Percentiles rank a stretch among this genome's conserved stretches.
phyloP scores from a whole-genome alignment of 371 early-diverging fungal genomes.

The Mucor saturninus region DNA sequence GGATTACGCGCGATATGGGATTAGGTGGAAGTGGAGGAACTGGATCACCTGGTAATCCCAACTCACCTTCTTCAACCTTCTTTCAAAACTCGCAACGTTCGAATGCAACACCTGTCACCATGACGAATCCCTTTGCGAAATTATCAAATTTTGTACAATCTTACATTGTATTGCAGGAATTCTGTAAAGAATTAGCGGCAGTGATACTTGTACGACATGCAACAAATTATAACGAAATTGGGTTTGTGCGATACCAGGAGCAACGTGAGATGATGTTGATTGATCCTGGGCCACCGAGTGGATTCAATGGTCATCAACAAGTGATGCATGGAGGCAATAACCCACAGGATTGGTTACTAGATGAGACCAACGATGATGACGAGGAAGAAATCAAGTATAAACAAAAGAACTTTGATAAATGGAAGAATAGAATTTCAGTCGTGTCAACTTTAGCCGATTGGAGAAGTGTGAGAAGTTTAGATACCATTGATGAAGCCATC shows the following conservation, averaged over 20 bases:
- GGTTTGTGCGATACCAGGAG: constrained; percentile 40
- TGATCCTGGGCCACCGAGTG: constrained; percentile 18
- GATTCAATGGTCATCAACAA: not conserved
- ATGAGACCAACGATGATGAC: constrained; percentile 27
- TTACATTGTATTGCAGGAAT: constrained; percentile 68
- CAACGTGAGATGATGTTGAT: constrained; percentile 35
- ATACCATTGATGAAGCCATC: constrained; percentile 53
- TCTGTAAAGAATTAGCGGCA: constrained; percentile 70
- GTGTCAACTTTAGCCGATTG: constrained; percentile 50
- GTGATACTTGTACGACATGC: constrained; percentile 64
- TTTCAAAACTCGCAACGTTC: constrained; percentile 51
- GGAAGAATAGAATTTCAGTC: constrained; percentile 53
- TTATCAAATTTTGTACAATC: constrained; percentile 65
- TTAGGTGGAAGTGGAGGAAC: constrained; percentile 21
- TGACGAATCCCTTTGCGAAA: constrained; percentile 60
- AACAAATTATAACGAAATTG: constrained; percentile 43
- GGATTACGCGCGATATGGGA: constrained; percentile 30
- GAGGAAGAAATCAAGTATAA: constrained; percentile 37
- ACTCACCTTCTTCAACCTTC: constrained; percentile 46
- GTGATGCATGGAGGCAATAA: not conserved
- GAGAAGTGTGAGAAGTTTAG: constrained; percentile 49
- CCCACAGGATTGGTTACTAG: constrained; percentile 29
- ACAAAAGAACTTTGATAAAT: constrained; percentile 43
- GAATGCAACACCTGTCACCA: constrained; percentile 58
- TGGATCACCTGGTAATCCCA: constrained; percentile 30